A percentile compares a stretch with the other conserved stretches of the same genome.
These are phyloP conservation scores for Paraphoma chrysanthemicola DNA, from an alignment of 2,329 filamentous ascomycete genomes.

Conservation along the genomic window DNA sequence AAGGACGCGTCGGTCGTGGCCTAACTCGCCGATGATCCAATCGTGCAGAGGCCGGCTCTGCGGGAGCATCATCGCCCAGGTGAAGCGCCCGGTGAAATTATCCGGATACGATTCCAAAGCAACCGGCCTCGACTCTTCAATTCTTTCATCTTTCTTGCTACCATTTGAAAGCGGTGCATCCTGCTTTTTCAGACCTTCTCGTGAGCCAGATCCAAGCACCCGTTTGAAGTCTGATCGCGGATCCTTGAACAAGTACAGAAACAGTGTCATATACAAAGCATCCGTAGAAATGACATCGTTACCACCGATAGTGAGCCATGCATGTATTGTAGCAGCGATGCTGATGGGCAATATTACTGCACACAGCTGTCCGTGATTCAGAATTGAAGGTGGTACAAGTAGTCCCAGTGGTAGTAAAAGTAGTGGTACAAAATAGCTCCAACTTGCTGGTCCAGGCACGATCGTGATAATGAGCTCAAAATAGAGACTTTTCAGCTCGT, in stretches of 20 bases:
- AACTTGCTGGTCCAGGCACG: constrained; percentile 12
- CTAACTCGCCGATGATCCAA: constrained; percentile 8
- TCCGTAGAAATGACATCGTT: constrained; percentile 16
- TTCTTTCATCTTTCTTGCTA: neutral
- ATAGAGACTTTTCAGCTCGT: constrained; percentile 5
- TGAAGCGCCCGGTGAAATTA: constrained; percentile 1
- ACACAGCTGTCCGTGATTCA: constrained; percentile 1
- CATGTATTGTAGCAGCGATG: constrained; percentile 7
- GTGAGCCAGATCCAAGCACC: constrained; percentile 1
- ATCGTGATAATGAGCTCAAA: constrained; percentile 10
- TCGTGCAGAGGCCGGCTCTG: constrained; percentile 12
- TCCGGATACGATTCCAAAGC: constrained; percentile 7
- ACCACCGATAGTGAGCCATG: constrained; percentile 4
- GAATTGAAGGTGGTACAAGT: constrained; percentile 6
- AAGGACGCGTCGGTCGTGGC: constrained; percentile 5
- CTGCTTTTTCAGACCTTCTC: neutral
- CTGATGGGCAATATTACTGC: constrained; percentile 8
- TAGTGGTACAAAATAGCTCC: constrained; percentile 8
- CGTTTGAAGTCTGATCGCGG: constrained; percentile 11
- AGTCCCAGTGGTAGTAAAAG: constrained; percentile 10
- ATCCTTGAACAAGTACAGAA: constrained; percentile 14
- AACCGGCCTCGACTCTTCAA: neutral
- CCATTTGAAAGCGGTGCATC: neutral
- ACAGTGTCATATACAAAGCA: constrained; percentile 9
- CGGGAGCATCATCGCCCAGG: constrained; percentile 10